Evolutionary conservation across 176 grass and related monocot genomes (phyloP).

Genomic region (Oryza glumipatula): DNA sequence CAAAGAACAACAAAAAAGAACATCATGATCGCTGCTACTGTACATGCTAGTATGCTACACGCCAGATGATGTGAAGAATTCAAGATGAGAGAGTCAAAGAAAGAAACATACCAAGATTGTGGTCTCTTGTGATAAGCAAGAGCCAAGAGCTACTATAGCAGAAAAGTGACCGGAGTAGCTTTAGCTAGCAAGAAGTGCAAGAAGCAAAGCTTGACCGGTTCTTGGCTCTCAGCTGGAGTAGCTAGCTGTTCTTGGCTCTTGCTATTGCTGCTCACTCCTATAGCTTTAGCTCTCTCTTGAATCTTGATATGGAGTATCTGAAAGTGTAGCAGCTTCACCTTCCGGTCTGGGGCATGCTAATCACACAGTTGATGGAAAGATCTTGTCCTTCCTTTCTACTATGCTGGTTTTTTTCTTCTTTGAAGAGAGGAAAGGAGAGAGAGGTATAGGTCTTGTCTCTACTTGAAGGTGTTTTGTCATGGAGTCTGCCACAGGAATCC

Average conservation of each 20-base stretch:
- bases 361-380: conserved; percentile 43
- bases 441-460: conserved; percentile 34
- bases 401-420: conserved; percentile 35
- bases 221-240: not conserved
- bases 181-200: not conserved
- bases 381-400: conserved; percentile 35
- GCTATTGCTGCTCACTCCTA: too few species aligned
- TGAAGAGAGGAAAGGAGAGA: not conserved
- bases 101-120: conserved; percentile 35
- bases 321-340: conserved; percentile 21
- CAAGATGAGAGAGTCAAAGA: not conserved
- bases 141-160: not conserved
- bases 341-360: conserved; percentile 33
- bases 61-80: not conserved
- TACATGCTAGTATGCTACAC: not conserved
- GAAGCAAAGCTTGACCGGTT: conserved; percentile 23
- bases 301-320: conserved; percentile 39
- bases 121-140: conserved; percentile 18
- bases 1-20: not conserved
- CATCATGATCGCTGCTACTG: not conserved
- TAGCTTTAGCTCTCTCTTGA: conserved; percentile 16
- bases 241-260: too few species aligned
- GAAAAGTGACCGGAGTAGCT: not conserved
- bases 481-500: conserved; percentile 49
- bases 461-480: conserved; percentile 55